These are phyloP conservation scores for Trypanosoma cruzi DNA, from an alignment of 208 protist genomes.

Conservation along the genomic window DNA sequence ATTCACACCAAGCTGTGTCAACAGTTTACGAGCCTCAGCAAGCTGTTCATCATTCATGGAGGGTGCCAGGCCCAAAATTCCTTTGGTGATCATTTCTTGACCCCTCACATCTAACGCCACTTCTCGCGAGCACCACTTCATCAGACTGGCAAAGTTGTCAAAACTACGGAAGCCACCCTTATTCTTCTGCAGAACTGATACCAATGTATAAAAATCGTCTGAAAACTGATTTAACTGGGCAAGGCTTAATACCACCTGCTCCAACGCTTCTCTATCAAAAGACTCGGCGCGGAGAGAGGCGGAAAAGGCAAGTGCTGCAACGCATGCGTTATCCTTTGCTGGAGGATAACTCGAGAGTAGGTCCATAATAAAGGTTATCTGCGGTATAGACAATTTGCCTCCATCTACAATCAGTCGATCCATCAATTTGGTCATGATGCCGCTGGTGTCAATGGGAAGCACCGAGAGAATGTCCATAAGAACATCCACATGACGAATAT, in stretches of 20 bases:
- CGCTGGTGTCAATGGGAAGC: constrained; percentile 50
- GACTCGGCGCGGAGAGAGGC: constrained; percentile 49
- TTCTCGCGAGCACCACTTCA: constrained; percentile 42
- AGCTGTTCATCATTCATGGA: constrained; percentile 66
- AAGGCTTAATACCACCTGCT: constrained; percentile 63
- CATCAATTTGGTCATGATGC: constrained; percentile 62
- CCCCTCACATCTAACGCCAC: constrained; percentile 40
- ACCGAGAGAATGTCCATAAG: constrained; percentile 75
- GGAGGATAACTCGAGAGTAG: constrained; percentile 84
- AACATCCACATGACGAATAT: constrained; percentile 46
- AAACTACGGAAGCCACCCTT: constrained; percentile 75
- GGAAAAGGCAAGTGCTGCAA: constrained; percentile 75
- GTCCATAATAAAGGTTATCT: constrained; percentile 55
- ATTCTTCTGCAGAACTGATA: constrained; percentile 39
- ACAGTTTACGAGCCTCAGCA: constrained; percentile 34
- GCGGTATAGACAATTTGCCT: constrained; percentile 58
- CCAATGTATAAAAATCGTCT: constrained; percentile 80
- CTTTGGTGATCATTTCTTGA: constrained; percentile 44
- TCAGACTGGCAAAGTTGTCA: constrained; percentile 33
- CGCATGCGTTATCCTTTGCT: constrained; percentile 57
- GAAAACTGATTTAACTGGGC: constrained; percentile 65
- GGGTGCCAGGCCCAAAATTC: constrained; percentile 47
- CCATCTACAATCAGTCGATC: constrained; percentile 58
- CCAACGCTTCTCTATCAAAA: constrained; percentile 58
- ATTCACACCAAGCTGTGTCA: constrained; percentile 35